Evolutionary conservation across 2,329 filamentous ascomycete genomes (phyloP), one percentile per base, ranked within the genome.

Genomic region (Aspergillus sergii): DNA sequence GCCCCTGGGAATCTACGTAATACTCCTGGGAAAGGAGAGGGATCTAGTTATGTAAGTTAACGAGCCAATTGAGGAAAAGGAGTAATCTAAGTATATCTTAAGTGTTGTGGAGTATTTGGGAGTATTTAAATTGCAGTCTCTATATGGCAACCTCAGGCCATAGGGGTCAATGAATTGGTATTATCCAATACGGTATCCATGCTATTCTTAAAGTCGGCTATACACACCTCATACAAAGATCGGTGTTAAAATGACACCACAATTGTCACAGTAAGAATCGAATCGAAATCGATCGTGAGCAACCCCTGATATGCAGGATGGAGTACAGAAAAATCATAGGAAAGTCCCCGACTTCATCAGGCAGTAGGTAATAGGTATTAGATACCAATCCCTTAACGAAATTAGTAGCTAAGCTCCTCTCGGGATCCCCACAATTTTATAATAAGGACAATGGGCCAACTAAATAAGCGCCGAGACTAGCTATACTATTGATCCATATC

Each of bases 391-490:
- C 48, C 48, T 51, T 51, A 51, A 51, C 48, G 45, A 11, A 48
- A 48, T 26, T 19, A 51, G 21, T 26, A 48, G 21, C 21, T 48
- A 48, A 26, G 26, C 19, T 34, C 28, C 48, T 51, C 48, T 32
- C 39, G 11, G 26, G 48, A 51, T 23, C 48, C 28, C 48, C 48
- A 51, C 48, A 32, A 19, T 19, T 32, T 34, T 34, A 32, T 51
- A 50, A 50, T 50, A 30, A 50, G 16, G 39, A 41, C 39, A n/a
- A 41, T 41, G 39, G 45, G 21, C 23, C 23, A 26, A 28, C 16
- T 51, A 51, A 51, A 9, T 51, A 51, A 51, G 28, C 48, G 48
- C 48, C 48, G 48, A 51, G 48, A 32, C 16, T 51, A 51, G 48
- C 11, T n/a, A 19, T 41, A 41, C 16, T 50, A 50, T 30, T 16